These are phyloP conservation scores for Madurella fahalii DNA, from an alignment of 2,329 filamentous ascomycete genomes.

Conservation along the genomic window DNA sequence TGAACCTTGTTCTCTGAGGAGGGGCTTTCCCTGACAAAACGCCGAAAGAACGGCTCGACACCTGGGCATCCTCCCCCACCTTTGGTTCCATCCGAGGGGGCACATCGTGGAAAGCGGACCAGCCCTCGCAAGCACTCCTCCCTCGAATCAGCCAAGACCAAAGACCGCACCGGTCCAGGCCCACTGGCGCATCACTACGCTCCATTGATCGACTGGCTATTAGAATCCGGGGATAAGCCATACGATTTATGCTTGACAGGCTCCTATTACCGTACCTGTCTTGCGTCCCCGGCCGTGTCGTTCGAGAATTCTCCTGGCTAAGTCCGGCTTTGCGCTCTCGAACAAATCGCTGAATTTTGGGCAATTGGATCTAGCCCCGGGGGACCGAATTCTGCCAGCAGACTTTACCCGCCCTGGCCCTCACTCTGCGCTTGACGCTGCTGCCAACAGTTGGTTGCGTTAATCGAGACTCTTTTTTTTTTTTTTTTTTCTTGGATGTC, in stretches of 20 bases:
- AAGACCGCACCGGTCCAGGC: neutral
- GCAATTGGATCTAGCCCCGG: neutral
- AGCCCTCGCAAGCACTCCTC: neutral
- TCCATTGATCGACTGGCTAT: constrained; percentile 2
- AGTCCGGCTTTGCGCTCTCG: neutral
- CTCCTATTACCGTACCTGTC: neutral
- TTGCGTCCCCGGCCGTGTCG: neutral
- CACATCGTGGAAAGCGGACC: constrained; percentile 13
- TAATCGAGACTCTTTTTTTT: neutral
- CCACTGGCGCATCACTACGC: neutral
- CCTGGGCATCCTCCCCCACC: constrained; percentile 1
- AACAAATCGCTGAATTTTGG: neutral
- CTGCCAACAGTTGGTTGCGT: neutral
- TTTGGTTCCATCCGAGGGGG: neutral
- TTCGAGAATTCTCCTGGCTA: neutral
- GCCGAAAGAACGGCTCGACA: neutral
- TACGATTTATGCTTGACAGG: neutral
- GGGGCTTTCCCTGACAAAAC: constrained; percentile 1
- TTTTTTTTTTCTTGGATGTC: too few relatives aligned
- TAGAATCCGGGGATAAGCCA: constrained; percentile 8
- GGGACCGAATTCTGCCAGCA: neutral
- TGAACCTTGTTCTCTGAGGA: neutral
- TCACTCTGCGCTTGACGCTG: neutral
- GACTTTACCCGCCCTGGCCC: neutral
- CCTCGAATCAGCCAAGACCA: constrained; percentile 5